Conservation (phyloP, 768 basidiomycete genomes). For the Strobilomyces dryophilus region DNA sequence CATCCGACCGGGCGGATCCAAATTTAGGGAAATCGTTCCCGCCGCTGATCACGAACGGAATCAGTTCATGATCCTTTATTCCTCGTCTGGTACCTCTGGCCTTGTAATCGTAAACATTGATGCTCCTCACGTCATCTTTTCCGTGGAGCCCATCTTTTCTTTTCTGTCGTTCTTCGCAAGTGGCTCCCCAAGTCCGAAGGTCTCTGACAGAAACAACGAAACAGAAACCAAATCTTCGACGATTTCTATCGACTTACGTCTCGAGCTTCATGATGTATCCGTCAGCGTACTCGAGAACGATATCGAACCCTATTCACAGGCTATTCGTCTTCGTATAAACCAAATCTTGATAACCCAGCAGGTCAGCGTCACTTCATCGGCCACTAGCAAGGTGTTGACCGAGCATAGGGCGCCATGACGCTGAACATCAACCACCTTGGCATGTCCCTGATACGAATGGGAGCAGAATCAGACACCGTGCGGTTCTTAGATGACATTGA, state of each 20-base stretch:
- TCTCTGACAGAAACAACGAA: conserved; percentile 10
- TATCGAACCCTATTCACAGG: conserved; percentile 69
- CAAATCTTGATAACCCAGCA: conserved; percentile 90
- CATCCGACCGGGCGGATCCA: conserved; percentile 74
- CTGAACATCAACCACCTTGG: conserved; percentile 78
- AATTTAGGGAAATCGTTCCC: conserved; percentile 93
- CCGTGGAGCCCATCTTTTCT: conserved; percentile 86
- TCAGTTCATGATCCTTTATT: conserved; percentile 92
- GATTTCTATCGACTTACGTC: conserved; percentile 53
- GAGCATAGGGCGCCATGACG: conserved; percentile 68
- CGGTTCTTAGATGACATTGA: conserved; percentile 93
- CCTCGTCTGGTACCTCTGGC: conserved; percentile 60
- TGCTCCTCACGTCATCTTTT: conserved; percentile 88
- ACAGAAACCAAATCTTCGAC: conserved; percentile 10
- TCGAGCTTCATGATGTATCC: conserved; percentile 89
- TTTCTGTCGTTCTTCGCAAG: conserved; percentile 81
- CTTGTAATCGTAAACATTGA: conserved; percentile 87
- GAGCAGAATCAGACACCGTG: conserved; percentile 73
- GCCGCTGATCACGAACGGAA: conserved; percentile 83
- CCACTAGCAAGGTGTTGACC: conserved; percentile 8
- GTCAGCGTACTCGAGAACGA: conserved; percentile 88
- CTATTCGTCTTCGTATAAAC: conserved; percentile 79
- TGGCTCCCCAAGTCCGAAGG: conserved; percentile 36
- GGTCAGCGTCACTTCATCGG: conserved; percentile 40
- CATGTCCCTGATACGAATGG: conserved; percentile 94